A percentile compares a stretch with the other conserved stretches of the same genome.
phyloP scores from a whole-genome alignment of 805 yeast genomes.

The Starmerella vitae region DNA sequence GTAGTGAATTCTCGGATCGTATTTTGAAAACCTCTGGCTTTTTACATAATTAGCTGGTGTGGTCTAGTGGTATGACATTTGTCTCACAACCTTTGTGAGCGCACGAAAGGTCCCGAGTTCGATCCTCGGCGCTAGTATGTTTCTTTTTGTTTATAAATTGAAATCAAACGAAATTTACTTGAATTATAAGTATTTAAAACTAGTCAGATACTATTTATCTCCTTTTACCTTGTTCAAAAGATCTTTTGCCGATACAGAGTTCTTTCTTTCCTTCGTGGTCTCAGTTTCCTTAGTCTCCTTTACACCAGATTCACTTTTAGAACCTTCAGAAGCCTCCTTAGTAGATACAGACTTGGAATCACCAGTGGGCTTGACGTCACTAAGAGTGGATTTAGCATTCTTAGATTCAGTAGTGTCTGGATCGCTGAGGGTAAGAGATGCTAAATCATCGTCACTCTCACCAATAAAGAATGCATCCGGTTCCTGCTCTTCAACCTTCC shows the following conservation, averaged over 20 bases:
- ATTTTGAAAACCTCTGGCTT: too few relatives aligned
- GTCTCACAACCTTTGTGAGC: slow-evolving; percentile 16
- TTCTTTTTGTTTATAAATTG: neutral
- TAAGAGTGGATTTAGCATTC: neutral
- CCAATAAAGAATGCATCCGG: slow-evolving; percentile 25
- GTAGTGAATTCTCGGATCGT: too few relatives aligned
- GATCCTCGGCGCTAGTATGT: slow-evolving; percentile 20
- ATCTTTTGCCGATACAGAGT: slow-evolving; percentile 6
- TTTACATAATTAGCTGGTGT: slow-evolving; percentile 14
- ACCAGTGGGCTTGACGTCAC: too few relatives aligned
- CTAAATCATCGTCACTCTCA: slow-evolving; percentile 23
- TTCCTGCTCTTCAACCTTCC: slow-evolving; percentile 17
- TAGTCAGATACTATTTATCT: neutral
- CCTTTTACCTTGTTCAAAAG: slow-evolving; percentile 5
- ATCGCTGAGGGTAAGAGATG: slow-evolving; percentile 8
- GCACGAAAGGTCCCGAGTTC: slow-evolving; percentile 22
- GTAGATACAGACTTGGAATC: neutral
- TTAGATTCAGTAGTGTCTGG: neutral
- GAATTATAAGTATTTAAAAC: neutral
- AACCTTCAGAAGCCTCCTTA: neutral
- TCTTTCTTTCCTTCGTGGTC: neutral
- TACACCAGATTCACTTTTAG: neutral
- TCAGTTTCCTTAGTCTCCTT: too few relatives aligned
- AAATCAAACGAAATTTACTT: neutral
- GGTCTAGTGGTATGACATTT: slow-evolving; percentile 22